These are phyloP conservation scores for Geosmithia flava DNA, from an alignment of 2,329 filamentous ascomycete species.

Conservation along the genomic window DNA sequence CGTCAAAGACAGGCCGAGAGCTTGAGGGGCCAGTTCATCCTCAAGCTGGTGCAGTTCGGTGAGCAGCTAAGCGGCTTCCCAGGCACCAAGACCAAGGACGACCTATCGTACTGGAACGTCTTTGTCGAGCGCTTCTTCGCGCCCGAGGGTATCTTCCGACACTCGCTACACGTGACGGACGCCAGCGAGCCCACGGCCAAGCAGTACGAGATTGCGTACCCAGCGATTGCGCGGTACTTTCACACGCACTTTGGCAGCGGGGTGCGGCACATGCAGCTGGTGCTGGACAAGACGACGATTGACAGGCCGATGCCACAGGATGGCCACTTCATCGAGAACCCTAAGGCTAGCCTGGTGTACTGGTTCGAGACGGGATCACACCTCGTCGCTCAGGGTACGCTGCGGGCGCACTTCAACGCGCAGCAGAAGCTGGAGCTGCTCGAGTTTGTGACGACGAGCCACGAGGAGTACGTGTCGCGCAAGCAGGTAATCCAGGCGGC, in stretches of 20 bases:
- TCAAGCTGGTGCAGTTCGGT: slow-evolving; percentile 50
- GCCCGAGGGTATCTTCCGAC: slow-evolving; percentile 60
- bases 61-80: slow-evolving; percentile 43
- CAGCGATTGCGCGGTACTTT: slow-evolving; percentile 80
- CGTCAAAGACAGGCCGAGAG: slow-evolving; percentile 37
- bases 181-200: slow-evolving; percentile 52
- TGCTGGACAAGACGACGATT: slow-evolving; percentile 55
- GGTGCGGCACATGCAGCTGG: slow-evolving; percentile 73
- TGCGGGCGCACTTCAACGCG: slow-evolving; percentile 69
- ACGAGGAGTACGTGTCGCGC: slow-evolving; percentile 77
- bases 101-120: slow-evolving; percentile 63
- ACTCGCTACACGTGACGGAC: slow-evolving; percentile 48
- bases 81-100: slow-evolving; percentile 49
- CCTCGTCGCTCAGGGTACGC: slow-evolving; percentile 64
- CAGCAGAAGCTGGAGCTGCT: slow-evolving; percentile 74
- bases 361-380: slow-evolving; percentile 79
- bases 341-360: slow-evolving; percentile 71
- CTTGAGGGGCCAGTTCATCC: slow-evolving; percentile 43
- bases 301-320: slow-evolving; percentile 48
- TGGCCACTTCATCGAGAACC: slow-evolving; percentile 63
- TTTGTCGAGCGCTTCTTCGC: slow-evolving; percentile 81
- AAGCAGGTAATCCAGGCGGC: slow-evolving; percentile 49
- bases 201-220: slow-evolving; percentile 74
- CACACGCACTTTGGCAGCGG: slow-evolving; percentile 81
- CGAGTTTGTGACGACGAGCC: slow-evolving; percentile 63